phyloP scores from a whole-genome alignment of 768 basidiomycete species.

The Coprinellus micaceus region DNA sequence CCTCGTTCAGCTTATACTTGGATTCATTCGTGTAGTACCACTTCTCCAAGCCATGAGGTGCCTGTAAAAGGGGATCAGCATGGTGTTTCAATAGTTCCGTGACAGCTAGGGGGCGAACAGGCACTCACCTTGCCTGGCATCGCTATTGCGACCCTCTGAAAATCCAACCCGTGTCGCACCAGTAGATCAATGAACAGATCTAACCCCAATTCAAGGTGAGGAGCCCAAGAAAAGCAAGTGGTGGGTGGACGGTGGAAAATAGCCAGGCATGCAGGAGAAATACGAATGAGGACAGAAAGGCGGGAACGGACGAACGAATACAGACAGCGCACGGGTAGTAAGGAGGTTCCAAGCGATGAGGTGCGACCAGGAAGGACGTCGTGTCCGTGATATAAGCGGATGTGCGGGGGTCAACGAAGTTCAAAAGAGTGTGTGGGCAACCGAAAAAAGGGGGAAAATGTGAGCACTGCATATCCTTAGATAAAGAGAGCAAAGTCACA shows the following conservation, averaged over 20 bases:
- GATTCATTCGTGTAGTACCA: background rate
- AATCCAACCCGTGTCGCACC: background rate
- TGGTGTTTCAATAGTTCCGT: background rate
- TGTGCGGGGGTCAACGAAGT: too few relatives aligned
- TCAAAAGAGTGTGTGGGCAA: background rate
- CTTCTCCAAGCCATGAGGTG: background rate
- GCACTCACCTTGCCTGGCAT: background rate
- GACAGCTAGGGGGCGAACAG: background rate
- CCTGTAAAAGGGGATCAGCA: background rate
- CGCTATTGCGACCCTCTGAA: background rate
- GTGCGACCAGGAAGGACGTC: background rate
- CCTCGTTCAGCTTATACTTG: background rate
- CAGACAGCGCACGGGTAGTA: background rate
- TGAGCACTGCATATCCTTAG: conserved; percentile 4
- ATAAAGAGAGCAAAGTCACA: conserved; percentile 2
- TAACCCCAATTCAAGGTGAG: background rate
- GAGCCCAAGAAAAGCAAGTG: background rate
- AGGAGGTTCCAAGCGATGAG: too few relatives aligned
- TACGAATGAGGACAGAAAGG: background rate
- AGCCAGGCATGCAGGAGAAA: background rate
- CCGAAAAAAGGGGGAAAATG: background rate
- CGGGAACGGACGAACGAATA: background rate
- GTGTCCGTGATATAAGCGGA: background rate
- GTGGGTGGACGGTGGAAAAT: background rate
- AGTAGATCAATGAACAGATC: conserved; percentile 1